A percentile compares a stretch with the other conserved stretches of the same genome.
phyloP scores from a whole-genome alignment of 2,329 filamentous ascomycete genomes.

The Exophiala bonariae region DNA sequence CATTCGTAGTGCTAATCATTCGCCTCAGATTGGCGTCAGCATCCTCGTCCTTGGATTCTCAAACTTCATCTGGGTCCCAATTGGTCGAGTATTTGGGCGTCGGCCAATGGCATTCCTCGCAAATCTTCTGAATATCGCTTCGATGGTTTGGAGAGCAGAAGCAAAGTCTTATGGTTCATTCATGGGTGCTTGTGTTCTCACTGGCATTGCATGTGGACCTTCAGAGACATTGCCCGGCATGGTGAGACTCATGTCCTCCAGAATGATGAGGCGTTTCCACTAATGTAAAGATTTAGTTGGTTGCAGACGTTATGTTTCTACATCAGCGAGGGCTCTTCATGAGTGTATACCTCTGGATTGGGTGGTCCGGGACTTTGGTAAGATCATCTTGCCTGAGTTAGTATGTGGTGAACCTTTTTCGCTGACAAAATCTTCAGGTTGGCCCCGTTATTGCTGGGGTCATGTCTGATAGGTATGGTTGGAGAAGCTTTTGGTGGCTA shows the following conservation, averaged over 20 bases:
- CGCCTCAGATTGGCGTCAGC: constrained; percentile 35
- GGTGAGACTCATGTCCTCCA: constrained; percentile 1
- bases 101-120: constrained; percentile 32
- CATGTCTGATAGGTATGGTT: constrained; percentile 43
- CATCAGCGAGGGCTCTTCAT: constrained; percentile 44
- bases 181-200: constrained; percentile 44
- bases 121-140: constrained; percentile 39
- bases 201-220: constrained; percentile 44
- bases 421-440: constrained; percentile 43
- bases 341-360: constrained; percentile 39
- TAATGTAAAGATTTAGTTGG: too few relatives aligned
- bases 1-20: not conserved
- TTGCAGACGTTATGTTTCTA: constrained; percentile 47
- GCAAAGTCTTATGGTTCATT: constrained; percentile 44
- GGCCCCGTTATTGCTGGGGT: constrained; percentile 46
- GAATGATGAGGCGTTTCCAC: not conserved
- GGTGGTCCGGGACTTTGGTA: constrained; percentile 22
- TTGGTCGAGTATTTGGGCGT: constrained; percentile 47
- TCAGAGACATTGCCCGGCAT: constrained; percentile 39
- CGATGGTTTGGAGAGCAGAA: constrained; percentile 46
- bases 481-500: constrained; percentile 50
- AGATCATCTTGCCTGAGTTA: constrained; percentile 11
- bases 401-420: too few relatives aligned
- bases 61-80: constrained; percentile 41
- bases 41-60: constrained; percentile 47